Base-by-base conservation (phyloP, 805 yeast species). In the Hanseniaspora lachancei region DNA sequence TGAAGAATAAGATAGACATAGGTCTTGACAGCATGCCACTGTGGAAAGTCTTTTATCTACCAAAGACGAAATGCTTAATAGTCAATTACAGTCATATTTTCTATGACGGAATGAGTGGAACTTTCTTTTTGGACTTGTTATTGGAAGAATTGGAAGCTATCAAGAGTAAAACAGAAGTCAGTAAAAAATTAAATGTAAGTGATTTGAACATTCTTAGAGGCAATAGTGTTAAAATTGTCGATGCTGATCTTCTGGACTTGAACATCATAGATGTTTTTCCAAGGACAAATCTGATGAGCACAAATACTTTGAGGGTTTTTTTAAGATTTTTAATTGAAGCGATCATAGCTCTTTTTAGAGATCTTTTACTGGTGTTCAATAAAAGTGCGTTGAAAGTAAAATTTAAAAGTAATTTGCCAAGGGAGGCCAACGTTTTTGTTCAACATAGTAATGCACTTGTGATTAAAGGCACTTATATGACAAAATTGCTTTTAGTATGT, bases 81-180 rank as follows among this genome's bases (percentile, higher is more conserved):
- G 35, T 55, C 18, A 42, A 39, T 20, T 49, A 20, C 24, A 52
- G 46, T 13, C 57, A 55, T 36, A 27, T 43, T 13, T 55, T 55
- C 16, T 43, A 39, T 21, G 57, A 55, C 38, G 57, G 57, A 10
- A 43, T 55, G 35, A 35, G 49, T 1, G 53, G 53, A 2, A 38
- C 32, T 3, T 48, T 23, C 20, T 42, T 49, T 38, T 20, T 47
- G 3, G 18, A 47, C 23, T 15, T 29, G 16, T n/a, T 54, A 7
- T 13, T 36, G 9, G 21, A 24, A 6, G 27, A 46, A 15, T 18
- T 54, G 20, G 47, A 9, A 39, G 12, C 13, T 2, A n/a, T 23
- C 2, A 21, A 39, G 2, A 29, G 23, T 2, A 15, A 3, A 4
- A 8, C 18, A 12, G 39, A 15, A 20, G 21, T 29, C n/a, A 16